Percentiles rank a stretch among this genome's conserved stretches.
Conservation (phyloP, 75 land plant species). For the Larix kaempferi region DNA sequence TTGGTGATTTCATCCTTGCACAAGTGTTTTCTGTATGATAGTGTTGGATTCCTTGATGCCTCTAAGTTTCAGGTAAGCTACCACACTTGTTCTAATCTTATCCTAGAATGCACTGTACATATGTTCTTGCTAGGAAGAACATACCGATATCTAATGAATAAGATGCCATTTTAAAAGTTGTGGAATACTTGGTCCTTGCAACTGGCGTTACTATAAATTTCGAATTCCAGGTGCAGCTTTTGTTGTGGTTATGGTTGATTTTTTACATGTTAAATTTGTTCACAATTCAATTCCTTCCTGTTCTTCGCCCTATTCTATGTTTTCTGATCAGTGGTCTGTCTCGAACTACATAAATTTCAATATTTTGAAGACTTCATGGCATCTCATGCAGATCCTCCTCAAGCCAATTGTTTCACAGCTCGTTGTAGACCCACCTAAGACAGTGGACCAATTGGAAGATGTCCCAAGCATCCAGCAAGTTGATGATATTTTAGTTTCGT, state of each 20-base stretch:
- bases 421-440: constrained; percentile 45
- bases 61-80: constrained; percentile 72
- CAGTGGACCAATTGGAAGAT: constrained; percentile 19
- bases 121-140: not conserved
- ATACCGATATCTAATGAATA: not conserved
- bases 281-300: not conserved
- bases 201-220: not conserved
- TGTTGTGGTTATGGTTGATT: no score
- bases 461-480: constrained; percentile 56
- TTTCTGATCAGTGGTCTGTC: not conserved
- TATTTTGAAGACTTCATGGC: not conserved
- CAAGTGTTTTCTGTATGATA: constrained; percentile 88
- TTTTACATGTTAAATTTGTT: not conserved
- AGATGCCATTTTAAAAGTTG: not conserved
- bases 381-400: constrained; percentile 58
- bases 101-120: not conserved
- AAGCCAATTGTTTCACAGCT: constrained; percentile 78
- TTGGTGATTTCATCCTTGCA: constrained; percentile 72
- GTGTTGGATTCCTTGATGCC: constrained; percentile 71
- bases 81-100: not conserved
- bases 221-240: not conserved
- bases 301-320: not conserved
- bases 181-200: not conserved
- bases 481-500: constrained; percentile 72
- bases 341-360: not conserved